A percentile compares a stretch with the other conserved stretches of the same genome.
Conservation (phyloP, 257 asterid genomes). For the Primulina eburnea region DNA sequence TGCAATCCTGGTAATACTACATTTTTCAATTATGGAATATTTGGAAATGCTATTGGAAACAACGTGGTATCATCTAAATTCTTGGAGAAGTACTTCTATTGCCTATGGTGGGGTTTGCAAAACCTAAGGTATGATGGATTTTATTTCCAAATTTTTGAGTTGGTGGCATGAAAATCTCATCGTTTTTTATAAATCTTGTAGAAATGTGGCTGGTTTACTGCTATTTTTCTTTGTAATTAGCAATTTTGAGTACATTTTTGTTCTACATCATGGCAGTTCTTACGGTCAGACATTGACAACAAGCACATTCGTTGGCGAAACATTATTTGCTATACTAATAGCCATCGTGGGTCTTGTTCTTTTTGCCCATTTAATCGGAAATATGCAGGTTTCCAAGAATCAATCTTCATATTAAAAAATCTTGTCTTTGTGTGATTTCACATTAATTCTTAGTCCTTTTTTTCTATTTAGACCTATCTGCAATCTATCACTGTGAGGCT, state of each 20-base stretch:
- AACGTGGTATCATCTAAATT: conserved; percentile 62
- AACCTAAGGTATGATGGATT: conserved; percentile 54
- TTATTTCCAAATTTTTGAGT: neutral
- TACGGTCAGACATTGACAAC: conserved; percentile 76
- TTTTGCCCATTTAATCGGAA: conserved; percentile 86
- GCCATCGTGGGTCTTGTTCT: conserved; percentile 85
- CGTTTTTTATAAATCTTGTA: too few relatives aligned
- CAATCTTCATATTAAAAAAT: neutral
- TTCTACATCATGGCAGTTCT: conserved; percentile 47
- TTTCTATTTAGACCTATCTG: conserved; percentile 56
- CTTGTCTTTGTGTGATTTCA: neutral
- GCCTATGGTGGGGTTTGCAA: conserved; percentile 95
- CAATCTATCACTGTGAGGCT: conserved; percentile 92
- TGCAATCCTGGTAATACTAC: conserved; percentile 55
- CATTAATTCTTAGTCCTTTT: neutral
- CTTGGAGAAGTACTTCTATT: conserved; percentile 74
- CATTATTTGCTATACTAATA: conserved; percentile 73
- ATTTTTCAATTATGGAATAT: conserved; percentile 66
- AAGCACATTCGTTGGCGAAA: conserved; percentile 78
- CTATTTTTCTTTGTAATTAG: neutral
- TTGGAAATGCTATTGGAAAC: conserved; percentile 59
- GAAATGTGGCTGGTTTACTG: neutral
- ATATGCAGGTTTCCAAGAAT: conserved; percentile 68
- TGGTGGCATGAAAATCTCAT: neutral
- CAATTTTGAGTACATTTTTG: conserved; percentile 11